Base-by-base conservation (phyloP, 2,329 filamentous ascomycete genomes). In the Pezicula neosporulosa region DNA sequence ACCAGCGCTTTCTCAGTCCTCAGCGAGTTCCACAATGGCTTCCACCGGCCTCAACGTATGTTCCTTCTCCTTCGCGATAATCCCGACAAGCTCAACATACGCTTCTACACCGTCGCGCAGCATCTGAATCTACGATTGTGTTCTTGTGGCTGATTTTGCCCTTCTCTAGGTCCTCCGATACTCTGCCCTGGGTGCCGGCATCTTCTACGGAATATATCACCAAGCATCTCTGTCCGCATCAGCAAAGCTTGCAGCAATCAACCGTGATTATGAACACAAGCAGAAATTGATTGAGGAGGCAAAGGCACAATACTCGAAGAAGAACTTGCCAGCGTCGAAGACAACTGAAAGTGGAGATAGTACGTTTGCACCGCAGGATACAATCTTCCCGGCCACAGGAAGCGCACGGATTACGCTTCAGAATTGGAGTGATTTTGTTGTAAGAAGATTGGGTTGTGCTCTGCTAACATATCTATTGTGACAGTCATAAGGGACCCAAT, bases 191-290 rank as follows among this genome's bases (percentile, higher is more conserved):
- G 89, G 86, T 68, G 80, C 90, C 67, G 94, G 94, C 71, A 77
- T 97, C 70, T 86, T 96, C 77, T 99, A 99, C 79, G 94, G 94
- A 72, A 85, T 96, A 78, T 89, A 86, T 74, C 93, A 96, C 79
- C 94, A 99, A 78, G 80, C 87, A 68, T 82, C 83, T 57, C 87
- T 99, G 72, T 86, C 77, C 62, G 73, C 88, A 51, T 73, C 81
- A 66, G 84, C 91, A 68, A 88, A 85, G 75, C 74, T 81, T 56
- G 78, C 85, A 62, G 82, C 86, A 64, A 81, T 83, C 65, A 77
- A 95, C 73, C 83, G 84, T 69, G 90, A 96, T 72, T 97, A 93
- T 72, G 81, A 92, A 69, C 87, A 90, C 76, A 95, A 97, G 82
- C 82, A 91, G 75, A 83, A 85, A 64, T 80, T 97, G 79, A 97